Base-by-base conservation (phyloP, 176 grass and related monocot genomes). In the Carex kokanica region DNA sequence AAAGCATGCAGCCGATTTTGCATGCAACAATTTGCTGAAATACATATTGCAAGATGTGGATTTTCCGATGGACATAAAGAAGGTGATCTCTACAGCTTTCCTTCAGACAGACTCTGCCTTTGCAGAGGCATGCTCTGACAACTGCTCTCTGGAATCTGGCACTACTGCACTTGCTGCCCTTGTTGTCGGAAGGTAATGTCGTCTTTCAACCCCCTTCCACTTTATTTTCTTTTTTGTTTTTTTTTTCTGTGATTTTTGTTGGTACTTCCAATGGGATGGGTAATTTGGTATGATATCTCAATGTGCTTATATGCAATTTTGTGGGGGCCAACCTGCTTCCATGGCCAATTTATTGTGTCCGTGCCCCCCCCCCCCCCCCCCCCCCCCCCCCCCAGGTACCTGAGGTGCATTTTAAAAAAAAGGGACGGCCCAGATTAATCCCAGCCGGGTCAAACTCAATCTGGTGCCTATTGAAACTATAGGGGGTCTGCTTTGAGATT, bases 1-100 rank as follows among this genome's bases (percentile, higher is more conserved):
- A 90, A 98, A 93, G 86, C 88, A 95, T 74, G 93, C 96, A 78
- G 96, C 96, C 36, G 96, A 98, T 78, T 98, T 93, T 87, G 91
- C 90, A 64, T 91, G 91, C 83, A 91, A 63, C 79, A 93, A 98
- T 85, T 81, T 98, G 51, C 89, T 86, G 45, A 98, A 87, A 86
- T 93, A 91, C 86, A 91, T 98, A 11, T 12, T 90, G 17, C 85
- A 91, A 85, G 92, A 93, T 85, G 86, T 87, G 55, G 88, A 83
- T 78, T 98, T 98, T 86, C 92, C 92, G 13, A 56, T 58, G 79
- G 91, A 95, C 60, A 98, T 98, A 45, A 88, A 91, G 88, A 95
- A 89, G 82, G 88, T 90, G 16, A 60, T 98, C 16, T 85, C 93
- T 65, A 91, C 96, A 70, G 96, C 96, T 52, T 95, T 98, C 74